A percentile compares a stretch with the other conserved stretches of the same genome.
These are phyloP conservation scores for Hypholoma fasciculare DNA, from an alignment of 768 basidiomycete species.

Conservation along the genomic window DNA sequence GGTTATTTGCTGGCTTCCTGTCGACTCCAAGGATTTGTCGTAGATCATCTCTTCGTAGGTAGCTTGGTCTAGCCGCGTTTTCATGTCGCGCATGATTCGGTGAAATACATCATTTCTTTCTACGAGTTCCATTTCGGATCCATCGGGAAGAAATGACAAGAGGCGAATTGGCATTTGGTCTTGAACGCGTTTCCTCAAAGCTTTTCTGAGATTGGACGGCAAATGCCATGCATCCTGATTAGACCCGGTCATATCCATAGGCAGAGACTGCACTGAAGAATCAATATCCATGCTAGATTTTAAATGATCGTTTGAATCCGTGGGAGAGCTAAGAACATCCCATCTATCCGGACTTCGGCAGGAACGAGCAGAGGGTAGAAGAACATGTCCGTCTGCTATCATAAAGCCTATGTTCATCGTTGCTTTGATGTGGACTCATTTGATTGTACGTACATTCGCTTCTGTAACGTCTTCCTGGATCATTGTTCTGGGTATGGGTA, in stretches of 20 bases:
- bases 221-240: neutral
- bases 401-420: neutral
- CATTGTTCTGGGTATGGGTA: neutral
- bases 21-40: neutral
- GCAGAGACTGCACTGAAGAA: neutral
- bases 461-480: neutral
- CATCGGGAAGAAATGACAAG: neutral
- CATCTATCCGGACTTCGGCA: neutral
- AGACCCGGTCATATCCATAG: neutral
- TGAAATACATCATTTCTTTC: conserved; percentile 1
- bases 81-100: neutral
- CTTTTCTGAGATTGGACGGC: neutral
- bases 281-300: neutral
- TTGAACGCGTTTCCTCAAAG: neutral
- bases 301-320: neutral
- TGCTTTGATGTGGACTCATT: neutral
- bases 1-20: neutral
- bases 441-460: neutral
- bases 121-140: conserved; percentile 4
- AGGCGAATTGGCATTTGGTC: conserved; percentile 6
- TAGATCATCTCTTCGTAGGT: neutral
- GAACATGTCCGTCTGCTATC: neutral
- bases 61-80: neutral
- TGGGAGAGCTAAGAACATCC: neutral
- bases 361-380: neutral